Base-by-base conservation (phyloP, 2,329 filamentous ascomycete genomes). In the Pseudocercospora fuligena region DNA sequence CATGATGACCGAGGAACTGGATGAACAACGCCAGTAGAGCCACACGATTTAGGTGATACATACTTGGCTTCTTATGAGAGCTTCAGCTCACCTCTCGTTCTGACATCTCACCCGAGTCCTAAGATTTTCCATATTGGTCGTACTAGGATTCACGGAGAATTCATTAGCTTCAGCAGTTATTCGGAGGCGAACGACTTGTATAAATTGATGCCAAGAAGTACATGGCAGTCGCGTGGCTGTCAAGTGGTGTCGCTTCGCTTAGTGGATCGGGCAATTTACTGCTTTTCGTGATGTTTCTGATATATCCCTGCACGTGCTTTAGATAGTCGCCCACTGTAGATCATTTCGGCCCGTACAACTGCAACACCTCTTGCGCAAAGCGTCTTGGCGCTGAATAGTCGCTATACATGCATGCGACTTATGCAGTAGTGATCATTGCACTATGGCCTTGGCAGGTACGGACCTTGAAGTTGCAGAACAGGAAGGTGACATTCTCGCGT, bases 1-100 rank as follows among this genome's bases (percentile, higher is more conserved):
- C 64, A 66, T 66, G 3, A 56, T 54, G 57, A 40, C 56, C 11
- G 56, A 19, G 56, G 23, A n/a, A 40, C 19, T 36, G 56, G 19
- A 43, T 53, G 47, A 27, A 16, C 8, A n/a, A 27, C 21, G 21
- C 47, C 21, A 25, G 47, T 27, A 12, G 47, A 40, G 56, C 56
- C 19, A 21, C 29, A 6, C n/a, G 31, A 27, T 36, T 3, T 25
- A 21, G 16, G 27, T 31, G 23, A 27, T 11, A 31, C 51, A 56
- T 27, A 33, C 51, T n/a, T 33, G 51, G 16, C 25, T n/a, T 58
- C 31, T 36, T 58, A 58, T 58, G n/a, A 19, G 33, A 36, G 43
- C 9, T 43, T 51, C 23, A 33, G 16, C 23, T 56, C 51, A 27
- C 51, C 12, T 56, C 27, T 56, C 25, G 51, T n/a, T n/a, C 16